These are phyloP conservation scores for Trichoderma sp. DNA, from an alignment of 2,329 filamentous ascomycete species.

Conservation along the genomic window DNA sequence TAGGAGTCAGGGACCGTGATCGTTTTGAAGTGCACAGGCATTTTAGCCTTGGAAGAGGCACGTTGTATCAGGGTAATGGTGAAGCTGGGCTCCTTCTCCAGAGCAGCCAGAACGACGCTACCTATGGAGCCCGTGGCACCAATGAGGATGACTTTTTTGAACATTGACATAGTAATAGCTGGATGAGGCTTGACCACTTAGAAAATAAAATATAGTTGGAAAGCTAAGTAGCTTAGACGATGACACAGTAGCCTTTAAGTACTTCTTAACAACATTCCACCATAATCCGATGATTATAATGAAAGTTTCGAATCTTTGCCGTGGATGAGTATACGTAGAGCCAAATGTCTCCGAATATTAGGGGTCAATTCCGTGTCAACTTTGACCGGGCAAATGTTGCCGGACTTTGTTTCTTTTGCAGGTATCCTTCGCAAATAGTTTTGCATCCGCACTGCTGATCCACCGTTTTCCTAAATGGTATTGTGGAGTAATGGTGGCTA, in stretches of 20 bases:
- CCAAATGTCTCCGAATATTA: not conserved
- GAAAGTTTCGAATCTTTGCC: not conserved
- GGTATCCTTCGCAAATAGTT: not conserved
- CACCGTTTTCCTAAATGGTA: not conserved
- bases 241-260: not conserved
- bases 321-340: not conserved
- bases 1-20: not conserved
- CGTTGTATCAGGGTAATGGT: not conserved
- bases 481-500: not conserved
- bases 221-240: not conserved
- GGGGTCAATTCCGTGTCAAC: not conserved
- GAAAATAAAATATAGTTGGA: not conserved
- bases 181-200: not conserved
- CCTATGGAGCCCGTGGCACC: not conserved
- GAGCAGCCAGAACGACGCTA: not conserved
- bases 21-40: not conserved
- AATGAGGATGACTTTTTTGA: not conserved
- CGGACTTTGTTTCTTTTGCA: not conserved
- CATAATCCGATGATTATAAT: not conserved
- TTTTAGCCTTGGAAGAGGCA: not conserved
- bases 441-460: not conserved
- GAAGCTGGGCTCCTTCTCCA: not conserved
- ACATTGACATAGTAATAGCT: not conserved
- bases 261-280: not conserved
- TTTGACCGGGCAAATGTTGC: not conserved